Percentiles rank a stretch among this genome's conserved stretches.
Conservation (phyloP, 73 alveolate species). For the Urostyla sp. region DNA sequence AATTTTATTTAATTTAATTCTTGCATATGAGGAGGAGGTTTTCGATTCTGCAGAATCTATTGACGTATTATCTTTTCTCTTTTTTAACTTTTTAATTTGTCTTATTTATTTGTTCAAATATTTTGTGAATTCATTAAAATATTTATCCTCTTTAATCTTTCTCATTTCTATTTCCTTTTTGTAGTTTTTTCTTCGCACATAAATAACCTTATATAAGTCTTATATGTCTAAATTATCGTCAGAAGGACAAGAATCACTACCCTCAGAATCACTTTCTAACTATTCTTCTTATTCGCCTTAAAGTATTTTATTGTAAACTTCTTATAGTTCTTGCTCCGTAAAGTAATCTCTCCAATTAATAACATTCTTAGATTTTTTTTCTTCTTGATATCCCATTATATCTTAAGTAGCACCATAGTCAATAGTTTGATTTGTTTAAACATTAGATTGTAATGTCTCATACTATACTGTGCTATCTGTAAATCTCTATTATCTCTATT, state of each 20-base stretch:
- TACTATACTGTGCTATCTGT: background rate
- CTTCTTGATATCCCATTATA: constrained; percentile 2
- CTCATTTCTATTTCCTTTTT: background rate
- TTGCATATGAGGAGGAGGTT: too few species aligned
- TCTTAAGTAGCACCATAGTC: background rate
- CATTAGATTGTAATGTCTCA: background rate
- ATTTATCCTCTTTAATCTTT: background rate
- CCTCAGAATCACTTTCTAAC: constrained; percentile 5
- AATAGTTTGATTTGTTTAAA: background rate
- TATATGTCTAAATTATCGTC: constrained; percentile 48
- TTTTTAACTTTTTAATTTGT: too few species aligned
- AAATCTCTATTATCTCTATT: background rate
- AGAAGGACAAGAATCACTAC: constrained; percentile 38
- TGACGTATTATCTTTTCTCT: too few species aligned
- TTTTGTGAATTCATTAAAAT: background rate
- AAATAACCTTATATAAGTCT: constrained; percentile 49
- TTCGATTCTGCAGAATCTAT: too few species aligned
- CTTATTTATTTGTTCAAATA: too few species aligned
- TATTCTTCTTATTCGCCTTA: constrained; percentile 34
- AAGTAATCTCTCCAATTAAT: constrained; percentile 54
- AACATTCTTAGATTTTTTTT: constrained; percentile 12
- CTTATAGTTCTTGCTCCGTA: constrained; percentile 13
- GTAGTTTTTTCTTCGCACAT: constrained; percentile 1
- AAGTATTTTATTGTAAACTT: constrained; percentile 21
- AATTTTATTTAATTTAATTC: too few species aligned